Percentiles rank a stretch among this genome's conserved stretches.
phyloP scores from a whole-genome alignment of 2,329 filamentous ascomycete species.

The Parastagonospora nodorum region DNA sequence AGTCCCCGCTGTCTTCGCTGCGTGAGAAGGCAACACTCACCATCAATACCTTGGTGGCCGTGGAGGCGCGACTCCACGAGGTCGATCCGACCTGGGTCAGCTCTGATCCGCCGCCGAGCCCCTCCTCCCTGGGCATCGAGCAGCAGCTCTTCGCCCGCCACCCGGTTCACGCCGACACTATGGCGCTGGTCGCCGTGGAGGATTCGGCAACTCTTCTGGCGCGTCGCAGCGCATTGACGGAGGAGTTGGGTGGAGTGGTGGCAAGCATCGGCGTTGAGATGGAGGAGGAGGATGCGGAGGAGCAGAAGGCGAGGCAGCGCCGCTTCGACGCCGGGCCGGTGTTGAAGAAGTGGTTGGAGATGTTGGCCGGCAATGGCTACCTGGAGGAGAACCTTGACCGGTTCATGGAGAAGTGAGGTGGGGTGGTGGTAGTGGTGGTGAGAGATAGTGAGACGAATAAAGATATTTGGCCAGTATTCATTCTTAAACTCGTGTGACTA shows the following conservation, averaged over 20 bases:
- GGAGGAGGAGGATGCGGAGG: conserved; percentile 53
- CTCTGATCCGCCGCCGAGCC: conserved; percentile 23
- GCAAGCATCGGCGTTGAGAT: conserved; percentile 55
- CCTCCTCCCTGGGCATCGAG: conserved; percentile 22
- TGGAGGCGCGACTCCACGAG: conserved; percentile 49
- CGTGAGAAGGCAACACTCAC: conserved; percentile 51
- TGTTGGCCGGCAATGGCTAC: conserved; percentile 69
- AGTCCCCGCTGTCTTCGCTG: conserved; percentile 63
- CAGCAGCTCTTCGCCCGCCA: conserved; percentile 13
- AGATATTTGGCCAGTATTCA: neutral
- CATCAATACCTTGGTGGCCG: conserved; percentile 49
- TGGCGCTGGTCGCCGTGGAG: too few species aligned
- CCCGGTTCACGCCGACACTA: conserved; percentile 5
- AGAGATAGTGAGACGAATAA: neutral
- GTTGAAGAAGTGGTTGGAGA: conserved; percentile 71
- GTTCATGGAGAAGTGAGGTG: conserved; percentile 15
- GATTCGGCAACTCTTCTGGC: conserved; percentile 16
- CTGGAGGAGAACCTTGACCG: conserved; percentile 48
- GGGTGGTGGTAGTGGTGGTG: neutral
- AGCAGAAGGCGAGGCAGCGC: conserved; percentile 59
- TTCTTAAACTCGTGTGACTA: too few species aligned
- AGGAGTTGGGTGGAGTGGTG: conserved; percentile 37
- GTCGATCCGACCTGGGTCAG: conserved; percentile 51
- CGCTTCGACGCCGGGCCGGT: conserved; percentile 72
- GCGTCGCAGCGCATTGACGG: conserved; percentile 18